Evolutionary conservation across 2,329 filamentous ascomycete species (phyloP).

Genomic region (Phaeosphaeriaceae sp.): DNA sequence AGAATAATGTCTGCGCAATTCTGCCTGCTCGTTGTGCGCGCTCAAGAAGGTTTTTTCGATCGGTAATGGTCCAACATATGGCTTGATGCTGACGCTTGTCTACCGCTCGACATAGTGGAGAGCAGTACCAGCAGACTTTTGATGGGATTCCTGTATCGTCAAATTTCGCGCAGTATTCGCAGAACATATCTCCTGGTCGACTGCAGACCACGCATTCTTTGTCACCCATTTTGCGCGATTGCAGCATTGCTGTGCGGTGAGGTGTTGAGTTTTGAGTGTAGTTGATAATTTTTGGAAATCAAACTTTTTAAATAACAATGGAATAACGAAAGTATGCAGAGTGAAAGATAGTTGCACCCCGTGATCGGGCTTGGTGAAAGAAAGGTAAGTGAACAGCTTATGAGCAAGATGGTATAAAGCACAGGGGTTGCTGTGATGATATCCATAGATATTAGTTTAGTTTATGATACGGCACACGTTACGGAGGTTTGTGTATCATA

Average conservation of each 20-base stretch:
- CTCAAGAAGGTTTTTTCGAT: neutral
- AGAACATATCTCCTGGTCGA: slow-evolving; percentile 9
- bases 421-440: neutral
- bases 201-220: slow-evolving; percentile 11
- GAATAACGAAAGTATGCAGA: too few relatives aligned
- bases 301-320: too few relatives aligned
- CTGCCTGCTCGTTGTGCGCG: slow-evolving; percentile 15
- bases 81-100: slow-evolving; percentile 12
- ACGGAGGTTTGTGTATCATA: neutral
- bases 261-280: neutral
- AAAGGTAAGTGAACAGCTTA: too few relatives aligned
- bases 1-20: slow-evolving; percentile 18
- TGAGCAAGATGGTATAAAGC: neutral
- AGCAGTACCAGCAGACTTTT: slow-evolving; percentile 13
- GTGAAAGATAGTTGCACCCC: too few relatives aligned
- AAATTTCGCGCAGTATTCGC: slow-evolving; percentile 5
- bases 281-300: neutral
- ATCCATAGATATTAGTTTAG: too few relatives aligned
- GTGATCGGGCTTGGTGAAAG: too few relatives aligned
- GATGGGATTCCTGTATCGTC: neutral
- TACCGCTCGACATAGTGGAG: slow-evolving; percentile 1
- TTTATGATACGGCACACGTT: neutral
- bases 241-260: neutral
- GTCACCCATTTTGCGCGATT: slow-evolving; percentile 4
- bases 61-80: slow-evolving; percentile 3